Evolutionary conservation across 129 eudicot species (phyloP), one percentile per base, ranked within the genome.

Genomic region (Pseudognaphalium luteoalbum): DNA sequence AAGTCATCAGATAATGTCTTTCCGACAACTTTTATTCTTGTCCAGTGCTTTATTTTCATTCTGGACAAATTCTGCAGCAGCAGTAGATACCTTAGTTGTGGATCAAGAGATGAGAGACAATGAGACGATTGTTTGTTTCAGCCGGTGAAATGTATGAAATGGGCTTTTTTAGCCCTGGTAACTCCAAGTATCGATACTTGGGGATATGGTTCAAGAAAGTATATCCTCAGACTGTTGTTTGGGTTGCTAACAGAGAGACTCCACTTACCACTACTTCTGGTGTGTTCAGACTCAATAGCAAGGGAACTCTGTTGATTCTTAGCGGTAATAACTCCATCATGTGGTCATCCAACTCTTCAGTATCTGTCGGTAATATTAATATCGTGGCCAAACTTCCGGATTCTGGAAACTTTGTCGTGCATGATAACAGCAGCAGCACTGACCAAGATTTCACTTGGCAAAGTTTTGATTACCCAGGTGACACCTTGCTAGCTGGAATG

Each of bases 401-500:
- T 81, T 2, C 77, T 2, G 81, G 85, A 25, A 81, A 81, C 25
- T 66, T 81, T 63, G 62, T 69, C 34, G 15, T 75, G 34, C 20
- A 72, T 35, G 61, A 66, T 19, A 56, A 20, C 8, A 61, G 37
- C 3, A 60, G 47, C 6, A 63, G 21, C 64, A 47, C 17, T 47
- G 54, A 47, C 17, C 54, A 47, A 47, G 54, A 47, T 47, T 6
- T 15, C 15, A 61, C 41, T 34, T 76, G 85, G 85, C 78, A 72
- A 56, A 63, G 81, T 42, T 81, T 81, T 70, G 85, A 81, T 81
- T 57, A 75, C 66, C 81, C 77, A 6, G 59, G 62, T 2, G 76
- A 81, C 25, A 41, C 68, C 0, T 10, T 76, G 17, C 22, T 81
- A 54, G 73, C 85, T 21, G 80, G 70, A 33, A 70, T 63, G 77